These are phyloP conservation scores for Lenzites betulinus DNA, from an alignment of 768 basidiomycete genomes.

Conservation along the genomic window DNA sequence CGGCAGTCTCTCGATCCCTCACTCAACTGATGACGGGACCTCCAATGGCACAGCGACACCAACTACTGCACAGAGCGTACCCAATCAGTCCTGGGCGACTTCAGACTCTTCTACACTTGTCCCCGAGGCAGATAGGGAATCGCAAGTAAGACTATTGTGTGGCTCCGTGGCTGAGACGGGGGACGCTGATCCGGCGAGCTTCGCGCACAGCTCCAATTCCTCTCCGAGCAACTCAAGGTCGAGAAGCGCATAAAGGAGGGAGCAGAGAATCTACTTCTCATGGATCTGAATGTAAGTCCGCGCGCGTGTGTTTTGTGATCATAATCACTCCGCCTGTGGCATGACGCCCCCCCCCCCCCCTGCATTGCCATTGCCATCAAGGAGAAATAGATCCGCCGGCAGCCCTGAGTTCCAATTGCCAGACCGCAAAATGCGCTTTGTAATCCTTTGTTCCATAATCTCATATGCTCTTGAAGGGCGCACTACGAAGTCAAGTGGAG, in stretches of 20 bases:
- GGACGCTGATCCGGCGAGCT: neutral
- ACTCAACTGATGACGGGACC: constrained; percentile 8
- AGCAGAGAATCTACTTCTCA: constrained; percentile 84
- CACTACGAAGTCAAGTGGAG: constrained; percentile 72
- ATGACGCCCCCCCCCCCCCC: neutral
- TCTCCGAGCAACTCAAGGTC: constrained; percentile 68
- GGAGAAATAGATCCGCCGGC: neutral
- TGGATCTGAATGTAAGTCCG: constrained; percentile 52
- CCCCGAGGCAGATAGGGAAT: constrained; percentile 1
- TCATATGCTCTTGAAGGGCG: constrained; percentile 43
- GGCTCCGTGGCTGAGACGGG: neutral
- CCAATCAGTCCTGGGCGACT: neutral
- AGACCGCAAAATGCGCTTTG: neutral
- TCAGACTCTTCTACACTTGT: neutral
- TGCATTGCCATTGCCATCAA: neutral
- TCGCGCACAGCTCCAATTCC: constrained; percentile 50
- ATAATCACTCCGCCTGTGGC: neutral
- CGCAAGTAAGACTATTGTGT: neutral
- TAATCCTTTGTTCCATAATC: neutral
- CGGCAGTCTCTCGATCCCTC: constrained; percentile 6
- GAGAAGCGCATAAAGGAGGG: constrained; percentile 89
- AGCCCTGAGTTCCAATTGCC: neutral
- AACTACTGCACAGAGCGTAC: constrained; percentile 1
- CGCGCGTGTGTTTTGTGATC: neutral
- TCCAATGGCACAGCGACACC: constrained; percentile 8